Base-by-base conservation (phyloP, 106 monocot genomes). In the Triglochin maritima region DNA sequence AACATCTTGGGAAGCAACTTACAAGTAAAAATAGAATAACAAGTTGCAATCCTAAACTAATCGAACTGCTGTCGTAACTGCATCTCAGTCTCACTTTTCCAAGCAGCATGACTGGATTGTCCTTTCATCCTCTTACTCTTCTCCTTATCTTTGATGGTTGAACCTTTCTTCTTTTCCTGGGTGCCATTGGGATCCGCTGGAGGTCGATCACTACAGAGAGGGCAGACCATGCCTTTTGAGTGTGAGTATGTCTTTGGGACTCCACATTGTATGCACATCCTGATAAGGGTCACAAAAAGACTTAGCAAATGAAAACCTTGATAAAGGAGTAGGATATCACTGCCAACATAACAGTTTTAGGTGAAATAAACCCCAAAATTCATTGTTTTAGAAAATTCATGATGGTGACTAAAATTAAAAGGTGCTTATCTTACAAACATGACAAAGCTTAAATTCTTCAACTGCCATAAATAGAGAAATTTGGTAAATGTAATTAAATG, bases 81-180 rank as follows among this genome's bases (percentile, higher is more conserved):
- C 95, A 96, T 96, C 79, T 96, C 95, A 0, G 95, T 90, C 72
- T 96, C 95, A 42, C 90, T 96, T 82, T 96, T 96, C 95, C 95
- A 96, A 1, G 88, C 68, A 9, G 87, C 75, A 17, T 96, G 95
- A 57, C 85, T 83, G 1, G 95, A 96, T 69, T 96, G 95, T 12
- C 95, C 95, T 69, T 82, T 91, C 90, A 96, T 91, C 71, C 95
- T 75, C 77, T 96, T 96, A 54, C 68, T 90, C 82, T 96, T 96
- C 73, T 96, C 95, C 65, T 96, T 96, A 7, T 90, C 95, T 67
- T 96, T 96, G 53, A 96, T 71, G 0, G 76, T 72, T 1, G 87
- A 87, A 0, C 95, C 95, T 68, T 88, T 96, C 80, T 80, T 85
- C 76, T 89, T 89, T 42, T 90, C 90, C 2, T 64, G 4, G 16